phyloP scores from a whole-genome alignment of 768 basidiomycete species.

The Agrocybe chaxingu region DNA sequence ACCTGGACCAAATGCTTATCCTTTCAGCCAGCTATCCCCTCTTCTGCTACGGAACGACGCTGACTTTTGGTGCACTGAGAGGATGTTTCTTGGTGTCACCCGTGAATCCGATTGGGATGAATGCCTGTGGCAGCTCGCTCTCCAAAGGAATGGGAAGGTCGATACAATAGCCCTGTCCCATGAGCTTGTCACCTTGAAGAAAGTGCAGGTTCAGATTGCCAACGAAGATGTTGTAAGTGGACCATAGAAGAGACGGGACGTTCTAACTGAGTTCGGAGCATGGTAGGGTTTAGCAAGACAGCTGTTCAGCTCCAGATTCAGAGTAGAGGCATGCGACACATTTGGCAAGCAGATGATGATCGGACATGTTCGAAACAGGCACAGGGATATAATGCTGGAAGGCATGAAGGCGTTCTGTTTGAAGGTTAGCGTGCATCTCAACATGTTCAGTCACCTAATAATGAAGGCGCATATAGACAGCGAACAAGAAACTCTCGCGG shows the following conservation, averaged over 20 bases:
- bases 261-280: too few species aligned
- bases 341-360: conserved; percentile 37
- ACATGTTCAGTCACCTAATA: not conserved
- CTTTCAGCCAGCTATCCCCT: conserved; percentile 42
- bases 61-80: conserved; percentile 61
- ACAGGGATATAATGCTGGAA: conserved; percentile 39
- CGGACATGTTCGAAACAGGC: conserved; percentile 19
- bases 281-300: conserved; percentile 36
- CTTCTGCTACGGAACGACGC: conserved; percentile 41
- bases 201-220: not conserved
- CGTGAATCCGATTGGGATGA: conserved; percentile 57
- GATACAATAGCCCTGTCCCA: conserved; percentile 1
- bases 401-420: conserved; percentile 60
- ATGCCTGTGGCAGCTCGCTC: conserved; percentile 64
- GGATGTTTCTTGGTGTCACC: conserved; percentile 41
- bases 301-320: conserved; percentile 45
- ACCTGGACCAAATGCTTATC: conserved; percentile 28
- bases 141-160: conserved; percentile 46
- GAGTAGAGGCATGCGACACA: conserved; percentile 52
- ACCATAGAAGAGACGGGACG: too few species aligned
- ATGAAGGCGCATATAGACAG: conserved; percentile 13
- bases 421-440: conserved; percentile 28
- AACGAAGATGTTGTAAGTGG: too few species aligned
- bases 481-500: conserved; percentile 14
- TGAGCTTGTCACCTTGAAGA: conserved; percentile 1